A percentile compares a stretch with the other conserved stretches of the same genome.
Evolutionary conservation across 2,329 filamentous ascomycete species (phyloP).

Genomic region (Aspergillus caelatus): DNA sequence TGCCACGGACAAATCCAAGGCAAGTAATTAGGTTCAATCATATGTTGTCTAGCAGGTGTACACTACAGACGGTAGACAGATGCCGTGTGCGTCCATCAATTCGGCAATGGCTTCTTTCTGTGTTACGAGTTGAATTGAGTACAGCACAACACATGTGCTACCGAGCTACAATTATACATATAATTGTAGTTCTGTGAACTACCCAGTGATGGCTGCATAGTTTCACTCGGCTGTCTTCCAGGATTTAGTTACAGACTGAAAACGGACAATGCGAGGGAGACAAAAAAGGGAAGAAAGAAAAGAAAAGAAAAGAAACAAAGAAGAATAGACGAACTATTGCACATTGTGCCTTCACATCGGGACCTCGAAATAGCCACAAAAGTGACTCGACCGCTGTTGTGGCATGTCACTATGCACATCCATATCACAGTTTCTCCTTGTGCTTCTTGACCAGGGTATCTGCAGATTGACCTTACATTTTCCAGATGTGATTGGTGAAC

Average conservation of each 20-base stretch:
- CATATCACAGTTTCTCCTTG: conserved; percentile 6
- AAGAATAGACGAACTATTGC: not conserved
- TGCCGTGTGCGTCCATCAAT: not conserved
- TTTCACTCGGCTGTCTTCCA: not conserved
- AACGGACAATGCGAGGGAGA: not conserved
- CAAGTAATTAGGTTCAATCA: not conserved
- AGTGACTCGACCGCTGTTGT: conserved; percentile 3
- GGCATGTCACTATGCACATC: not conserved
- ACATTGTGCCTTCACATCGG: not conserved
- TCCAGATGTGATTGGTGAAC: conserved; percentile 2
- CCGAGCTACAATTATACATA: not conserved
- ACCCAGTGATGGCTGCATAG: not conserved
- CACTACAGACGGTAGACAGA: not conserved
- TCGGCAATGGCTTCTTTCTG: not conserved
- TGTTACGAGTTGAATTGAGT: not conserved
- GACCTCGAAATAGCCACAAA: not conserved
- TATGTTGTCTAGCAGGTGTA: not conserved
- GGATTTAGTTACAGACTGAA: not conserved
- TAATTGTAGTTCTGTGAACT: not conserved
- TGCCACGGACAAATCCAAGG: not conserved
- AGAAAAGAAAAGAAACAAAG: not conserved
- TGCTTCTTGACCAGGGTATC: conserved; percentile 9
- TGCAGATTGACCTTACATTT: conserved; percentile 11
- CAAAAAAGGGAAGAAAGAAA: not conserved
- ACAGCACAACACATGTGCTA: not conserved